Percentiles rank a stretch among this genome's conserved stretches.
Conservation (phyloP, 768 basidiomycete genomes). For the Amanita molliuscula region DNA sequence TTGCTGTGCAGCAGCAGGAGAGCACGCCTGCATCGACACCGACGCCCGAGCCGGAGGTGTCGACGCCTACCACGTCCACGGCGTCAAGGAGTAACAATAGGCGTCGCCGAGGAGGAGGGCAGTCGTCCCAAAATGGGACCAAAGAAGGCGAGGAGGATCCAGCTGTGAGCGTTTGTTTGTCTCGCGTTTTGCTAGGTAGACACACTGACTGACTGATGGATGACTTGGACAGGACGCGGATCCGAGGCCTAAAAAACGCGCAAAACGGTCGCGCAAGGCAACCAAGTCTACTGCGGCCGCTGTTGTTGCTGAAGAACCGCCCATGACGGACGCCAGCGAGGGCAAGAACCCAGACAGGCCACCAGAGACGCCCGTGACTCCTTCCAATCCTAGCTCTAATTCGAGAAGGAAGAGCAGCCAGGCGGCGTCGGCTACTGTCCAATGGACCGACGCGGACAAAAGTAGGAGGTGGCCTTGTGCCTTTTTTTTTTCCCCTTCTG, state of each 20-base stretch:
- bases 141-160: conserved; percentile 16
- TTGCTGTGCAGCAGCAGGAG: conserved; percentile 33
- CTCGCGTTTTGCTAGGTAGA: not conserved
- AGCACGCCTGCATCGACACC: conserved; percentile 43
- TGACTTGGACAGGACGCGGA: conserved; percentile 18
- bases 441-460: conserved; percentile 65
- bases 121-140: conserved; percentile 9
- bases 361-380: too few species aligned
- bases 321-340: conserved; percentile 10
- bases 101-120: conserved; percentile 4
- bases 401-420: conserved; percentile 14
- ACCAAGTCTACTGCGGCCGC: conserved; percentile 25
- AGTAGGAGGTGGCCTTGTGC: conserved; percentile 23
- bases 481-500: not conserved
- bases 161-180: conserved; percentile 8
- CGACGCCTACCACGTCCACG: conserved; percentile 17
- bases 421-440: conserved; percentile 16
- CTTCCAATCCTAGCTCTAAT: not conserved
- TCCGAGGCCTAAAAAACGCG: conserved; percentile 26
- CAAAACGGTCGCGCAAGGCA: conserved; percentile 27
- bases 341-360: not conserved
- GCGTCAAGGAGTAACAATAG: conserved; percentile 8
- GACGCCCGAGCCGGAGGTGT: conserved; percentile 56
- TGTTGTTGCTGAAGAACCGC: conserved; percentile 23
- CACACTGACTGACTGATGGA: not conserved